Conservation (phyloP, 371 early-diverging fungal genomes). For the Batkoa obscura region DNA sequence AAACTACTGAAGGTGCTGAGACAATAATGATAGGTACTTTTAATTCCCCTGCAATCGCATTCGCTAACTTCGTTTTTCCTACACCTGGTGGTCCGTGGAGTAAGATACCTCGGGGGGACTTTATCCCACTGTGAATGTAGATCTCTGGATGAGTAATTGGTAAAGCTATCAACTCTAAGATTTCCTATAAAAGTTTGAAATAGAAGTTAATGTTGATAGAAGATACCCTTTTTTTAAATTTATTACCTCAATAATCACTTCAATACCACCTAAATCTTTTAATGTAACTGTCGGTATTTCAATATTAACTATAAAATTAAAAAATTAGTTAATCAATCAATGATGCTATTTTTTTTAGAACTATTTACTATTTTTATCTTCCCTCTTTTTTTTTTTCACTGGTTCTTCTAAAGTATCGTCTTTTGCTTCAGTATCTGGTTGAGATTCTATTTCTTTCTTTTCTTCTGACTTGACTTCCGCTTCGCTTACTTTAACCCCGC, state of each 20-base stretch:
- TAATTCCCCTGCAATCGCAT: slow-evolving; percentile 89
- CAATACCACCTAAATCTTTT: background rate
- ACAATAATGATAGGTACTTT: slow-evolving; percentile 88
- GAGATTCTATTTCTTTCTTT: background rate
- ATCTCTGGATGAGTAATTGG: slow-evolving; percentile 94
- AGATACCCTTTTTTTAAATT: background rate
- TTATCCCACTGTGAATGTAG: slow-evolving; percentile 85
- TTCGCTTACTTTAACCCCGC: background rate
- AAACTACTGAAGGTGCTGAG: slow-evolving; percentile 97
- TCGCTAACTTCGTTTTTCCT: slow-evolving; percentile 96
- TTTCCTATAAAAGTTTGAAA: slow-evolving; percentile 29
- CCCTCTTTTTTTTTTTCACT: no score
- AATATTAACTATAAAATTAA: background rate
- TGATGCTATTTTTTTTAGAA: no score
- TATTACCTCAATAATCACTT: background rate
- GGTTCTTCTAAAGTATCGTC: background rate
- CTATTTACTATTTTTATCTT: no score
- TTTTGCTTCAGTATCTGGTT: background rate
- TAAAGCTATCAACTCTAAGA: slow-evolving; percentile 90
- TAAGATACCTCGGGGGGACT: slow-evolving; percentile 92
- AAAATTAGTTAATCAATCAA: background rate
- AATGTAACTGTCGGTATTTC: background rate
- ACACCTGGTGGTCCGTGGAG: slow-evolving; percentile 99
- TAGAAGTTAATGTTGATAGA: background rate
- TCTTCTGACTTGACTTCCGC: background rate